Conservation (phyloP, 306 rosid genomes). For the Canavalia gladiata region DNA sequence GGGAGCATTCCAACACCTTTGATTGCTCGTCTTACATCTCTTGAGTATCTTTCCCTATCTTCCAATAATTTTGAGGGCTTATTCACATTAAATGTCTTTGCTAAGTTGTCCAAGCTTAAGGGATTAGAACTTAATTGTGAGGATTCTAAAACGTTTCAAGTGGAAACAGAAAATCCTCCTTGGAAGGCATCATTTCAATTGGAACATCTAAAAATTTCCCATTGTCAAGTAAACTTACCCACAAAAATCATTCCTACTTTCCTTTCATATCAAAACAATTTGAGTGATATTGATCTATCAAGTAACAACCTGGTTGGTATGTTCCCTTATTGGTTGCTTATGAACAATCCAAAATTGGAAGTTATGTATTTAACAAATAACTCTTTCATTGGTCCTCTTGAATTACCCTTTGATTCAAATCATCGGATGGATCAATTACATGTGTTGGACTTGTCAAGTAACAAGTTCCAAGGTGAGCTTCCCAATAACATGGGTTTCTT, state of each 20-base stretch:
- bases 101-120: conserved; percentile 39
- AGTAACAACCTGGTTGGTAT: conserved; percentile 31
- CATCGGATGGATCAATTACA: background rate
- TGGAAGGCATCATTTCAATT: conserved; percentile 47
- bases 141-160: background rate
- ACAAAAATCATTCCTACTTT: background rate
- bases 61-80: background rate
- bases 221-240: background rate
- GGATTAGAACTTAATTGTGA: background rate
- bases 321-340: conserved; percentile 27
- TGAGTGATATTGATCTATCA: conserved; percentile 15
- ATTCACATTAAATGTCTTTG: conserved; percentile 29
- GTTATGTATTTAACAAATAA: background rate
- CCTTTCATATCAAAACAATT: background rate
- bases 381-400: background rate
- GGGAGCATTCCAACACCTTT: background rate
- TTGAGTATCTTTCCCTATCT: background rate
- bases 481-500: conserved; percentile 6
- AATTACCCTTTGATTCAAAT: background rate
- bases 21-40: background rate
- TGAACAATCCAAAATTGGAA: conserved; percentile 2
- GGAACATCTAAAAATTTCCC: background rate
- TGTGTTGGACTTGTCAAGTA: background rate
- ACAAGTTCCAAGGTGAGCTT: conserved; percentile 18
- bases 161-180: conserved; percentile 42